Base-by-base conservation (phyloP, 208 protist species). In the Acanthamoeba rhysodes region DNA sequence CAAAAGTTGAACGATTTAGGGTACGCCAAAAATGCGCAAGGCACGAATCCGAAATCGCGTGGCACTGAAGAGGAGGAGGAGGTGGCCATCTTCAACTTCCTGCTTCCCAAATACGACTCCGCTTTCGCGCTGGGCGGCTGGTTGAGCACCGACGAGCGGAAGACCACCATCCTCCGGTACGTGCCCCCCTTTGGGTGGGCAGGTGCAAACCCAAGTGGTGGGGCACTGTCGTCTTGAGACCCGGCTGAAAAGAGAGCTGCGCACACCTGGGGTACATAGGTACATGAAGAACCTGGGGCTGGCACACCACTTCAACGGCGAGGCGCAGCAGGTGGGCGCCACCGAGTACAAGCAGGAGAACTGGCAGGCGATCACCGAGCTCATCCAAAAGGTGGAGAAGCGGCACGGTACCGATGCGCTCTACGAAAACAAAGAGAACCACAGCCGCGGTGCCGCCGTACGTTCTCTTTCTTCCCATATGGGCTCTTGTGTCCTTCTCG, bases 231-330 rank as follows among this genome's bases (percentile, higher is more conserved):
- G 45, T 48, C 45, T 48, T 9, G 45, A 48, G 41, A 41, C 37
- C 37, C 37, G 1, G 41, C 57, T 64, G 57, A 24, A 64, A 16
- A 64, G 57, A 32, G 18, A 34, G 66, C 66, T 74, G 6, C 34
- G 27, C 66, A 72, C 12, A 5, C 29, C 1, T 10, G 64, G 8
- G 16, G 9, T 34, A 12, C 37, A 3, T 24, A 78, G 70, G 70
- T 78, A 78, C 70, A 48, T 78, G 37, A 78, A 78, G 32, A 34
- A 78, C 22, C n/a, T 78, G 2, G 70, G 70, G 18, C 70, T 78
- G 12, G 70, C 34, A 27, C 70, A 78, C 22, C 70, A 78, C 32
- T 78, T 78, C 70, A 18, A 78, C 70, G 70, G 70, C 27, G 18
- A 45, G 27, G 70, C 70, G 6, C 34, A 24, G 8, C 16, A 48